Conservation (phyloP, 2,329 filamentous ascomycete genomes). For the Penicillium crustosum region DNA sequence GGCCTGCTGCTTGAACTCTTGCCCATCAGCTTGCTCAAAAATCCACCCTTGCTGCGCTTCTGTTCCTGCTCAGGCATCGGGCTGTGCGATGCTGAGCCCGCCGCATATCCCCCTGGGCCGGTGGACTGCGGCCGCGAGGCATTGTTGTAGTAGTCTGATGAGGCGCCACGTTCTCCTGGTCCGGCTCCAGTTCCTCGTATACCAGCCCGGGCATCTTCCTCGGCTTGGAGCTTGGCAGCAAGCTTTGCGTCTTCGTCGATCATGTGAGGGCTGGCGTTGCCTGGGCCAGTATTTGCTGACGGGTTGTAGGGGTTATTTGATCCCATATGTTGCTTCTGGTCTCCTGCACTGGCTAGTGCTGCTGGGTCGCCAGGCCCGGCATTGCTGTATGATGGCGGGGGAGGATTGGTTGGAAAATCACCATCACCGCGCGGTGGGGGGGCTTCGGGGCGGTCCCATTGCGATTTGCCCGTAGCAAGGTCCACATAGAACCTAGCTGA, state of each 20-base stretch:
- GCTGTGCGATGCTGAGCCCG: constrained; percentile 18
- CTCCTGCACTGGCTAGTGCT: constrained; percentile 31
- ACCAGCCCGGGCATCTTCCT: constrained; percentile 68
- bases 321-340: constrained; percentile 52
- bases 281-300: constrained; percentile 5
- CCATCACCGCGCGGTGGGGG: constrained; percentile 52
- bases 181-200: constrained; percentile 11
- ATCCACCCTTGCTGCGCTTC: constrained; percentile 44
- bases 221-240: constrained; percentile 75
- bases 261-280: constrained; percentile 24
- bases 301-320: constrained; percentile 72
- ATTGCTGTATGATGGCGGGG: constrained; percentile 61
- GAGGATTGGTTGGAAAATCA: constrained; percentile 45
- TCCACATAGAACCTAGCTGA: constrained; percentile 81
- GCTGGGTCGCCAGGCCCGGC: constrained; percentile 48
- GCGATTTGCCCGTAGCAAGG: constrained; percentile 79
- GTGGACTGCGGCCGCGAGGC: constrained; percentile 18
- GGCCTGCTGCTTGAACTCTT: constrained; percentile 38
- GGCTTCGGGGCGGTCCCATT: constrained; percentile 81
- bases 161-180: constrained; percentile 34
- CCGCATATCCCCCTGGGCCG: constrained; percentile 8
- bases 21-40: constrained; percentile 55
- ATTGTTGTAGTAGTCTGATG: constrained; percentile 51
- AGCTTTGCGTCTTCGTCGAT: constrained; percentile 69
- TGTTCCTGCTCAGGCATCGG: constrained; percentile 37